These are phyloP conservation scores for Infundibulicybe gibba DNA, from an alignment of 768 basidiomycete genomes.

Conservation along the genomic window DNA sequence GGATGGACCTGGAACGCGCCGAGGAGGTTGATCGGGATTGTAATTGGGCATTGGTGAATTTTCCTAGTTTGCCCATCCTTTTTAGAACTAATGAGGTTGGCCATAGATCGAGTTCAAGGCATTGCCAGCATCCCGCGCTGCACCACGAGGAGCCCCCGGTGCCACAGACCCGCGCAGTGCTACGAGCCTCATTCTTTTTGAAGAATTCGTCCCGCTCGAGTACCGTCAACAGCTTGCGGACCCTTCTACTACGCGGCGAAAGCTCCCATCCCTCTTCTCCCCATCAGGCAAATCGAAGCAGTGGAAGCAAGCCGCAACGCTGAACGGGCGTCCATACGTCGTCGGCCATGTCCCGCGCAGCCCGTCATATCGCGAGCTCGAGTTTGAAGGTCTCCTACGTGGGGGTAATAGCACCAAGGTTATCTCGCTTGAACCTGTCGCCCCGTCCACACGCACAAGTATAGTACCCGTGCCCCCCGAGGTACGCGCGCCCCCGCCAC, in stretches of 20 bases:
- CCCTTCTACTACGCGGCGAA: conserved; percentile 47
- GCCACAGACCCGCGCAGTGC: conserved; percentile 67
- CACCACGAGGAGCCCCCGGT: conserved; percentile 19
- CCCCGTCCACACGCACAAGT: neutral
- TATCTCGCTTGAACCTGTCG: conserved; percentile 27
- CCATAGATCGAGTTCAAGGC: conserved; percentile 85
- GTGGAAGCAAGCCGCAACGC: conserved; percentile 81
- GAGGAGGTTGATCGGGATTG: conserved; percentile 83
- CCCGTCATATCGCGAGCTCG: conserved; percentile 58
- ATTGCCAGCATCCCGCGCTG: conserved; percentile 41
- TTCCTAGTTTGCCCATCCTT: no score
- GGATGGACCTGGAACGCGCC: conserved; percentile 72
- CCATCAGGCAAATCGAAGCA: conserved; percentile 47
- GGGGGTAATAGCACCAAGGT: conserved; percentile 46
- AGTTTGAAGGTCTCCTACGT: conserved; percentile 75
- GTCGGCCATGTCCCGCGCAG: conserved; percentile 54
- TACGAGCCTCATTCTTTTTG: conserved; percentile 75
- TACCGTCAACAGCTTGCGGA: conserved; percentile 75
- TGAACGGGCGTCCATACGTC: conserved; percentile 77
- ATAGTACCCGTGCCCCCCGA: conserved; percentile 12
- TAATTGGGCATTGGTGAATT: conserved; percentile 86
- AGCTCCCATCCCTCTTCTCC: conserved; percentile 68
- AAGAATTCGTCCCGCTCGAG: conserved; percentile 91
- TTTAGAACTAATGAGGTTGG: neutral
- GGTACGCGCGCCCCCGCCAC: conserved; percentile 14